Evolutionary conservation across 2,329 filamentous ascomycete genomes (phyloP), one percentile per base, ranked within the genome.

Genomic region (Periconia sp.): DNA sequence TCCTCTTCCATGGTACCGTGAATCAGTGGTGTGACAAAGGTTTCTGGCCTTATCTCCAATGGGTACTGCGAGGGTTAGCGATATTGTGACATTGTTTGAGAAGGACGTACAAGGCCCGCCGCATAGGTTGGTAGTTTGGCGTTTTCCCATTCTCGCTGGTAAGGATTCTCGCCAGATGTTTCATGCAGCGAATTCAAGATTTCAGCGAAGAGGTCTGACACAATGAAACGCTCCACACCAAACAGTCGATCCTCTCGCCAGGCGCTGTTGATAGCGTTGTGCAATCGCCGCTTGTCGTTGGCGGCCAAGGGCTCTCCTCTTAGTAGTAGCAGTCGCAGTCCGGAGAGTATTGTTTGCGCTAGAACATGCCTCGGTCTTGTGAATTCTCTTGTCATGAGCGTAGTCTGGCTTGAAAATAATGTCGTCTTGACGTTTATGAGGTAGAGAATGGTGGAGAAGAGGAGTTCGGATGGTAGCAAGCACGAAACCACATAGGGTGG

Each of bases 381-480:
- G 21, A 57, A 54, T 15, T 65, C 52, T 49, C 48, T 51, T 16
- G 56, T 55, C 19, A 57, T 54, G 2, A 65, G 44, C 4, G 57
- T 59, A 3, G 51, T 55, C 15, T 56, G 43, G 24, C 56, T 64
- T 1, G 65, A 56, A 29, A 69, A 67, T 4, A 64, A 40, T 18
- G 59, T 56, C 3, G 48, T 52, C 40, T 69, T 69, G 35, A 64
- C 53, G 25, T 63, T 59, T 12, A 66, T 43, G 13, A 70, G 50
- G 43, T 69, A 69, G 46, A 69, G 56, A n/a, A 70, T 52, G 2
- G 62, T 63, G 5, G 66, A 65, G 29, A 65, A 63, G 28, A 69
- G 43, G 1, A 60, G 51, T 13, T 69, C 63, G 9, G 58, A 51
- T 17, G 67, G 62, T 9, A 70, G 40, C 3, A 69, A 47, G 39